Percentiles rank a stretch among this genome's conserved stretches.
These are phyloP conservation scores for Amoeboaphelidium protococcarum DNA, from an alignment of 371 early-diverging fungal genomes.

Conservation along the genomic window DNA sequence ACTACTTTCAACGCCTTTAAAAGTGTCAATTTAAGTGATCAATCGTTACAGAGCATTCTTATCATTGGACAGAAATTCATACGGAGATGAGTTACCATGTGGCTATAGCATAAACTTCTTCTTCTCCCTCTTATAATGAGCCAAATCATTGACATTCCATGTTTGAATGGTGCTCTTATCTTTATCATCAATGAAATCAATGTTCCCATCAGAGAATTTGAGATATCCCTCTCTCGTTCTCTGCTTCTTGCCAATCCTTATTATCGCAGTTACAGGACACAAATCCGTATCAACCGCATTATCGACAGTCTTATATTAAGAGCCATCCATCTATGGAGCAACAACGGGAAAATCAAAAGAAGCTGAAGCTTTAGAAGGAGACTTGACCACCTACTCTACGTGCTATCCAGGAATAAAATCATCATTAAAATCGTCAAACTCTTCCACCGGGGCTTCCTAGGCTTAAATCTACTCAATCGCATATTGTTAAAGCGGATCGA, in stretches of 20 bases:
- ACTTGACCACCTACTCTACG: neutral
- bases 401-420: slow-evolving; percentile 11
- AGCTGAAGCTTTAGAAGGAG: neutral
- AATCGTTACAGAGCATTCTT: neutral
- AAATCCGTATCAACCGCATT: neutral
- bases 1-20: neutral
- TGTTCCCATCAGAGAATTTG: slow-evolving; percentile 30
- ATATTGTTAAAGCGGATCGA: too few relatives aligned
- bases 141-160: slow-evolving; percentile 28
- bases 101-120: slow-evolving; percentile 31
- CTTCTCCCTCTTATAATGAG: slow-evolving; percentile 25
- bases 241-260: slow-evolving; percentile 24
- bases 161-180: slow-evolving; percentile 37
- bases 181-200: slow-evolving; percentile 37
- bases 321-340: neutral
- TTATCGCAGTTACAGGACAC: neutral
- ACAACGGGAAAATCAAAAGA: neutral
- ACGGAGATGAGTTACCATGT: slow-evolving; percentile 18
- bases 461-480: too few relatives aligned
- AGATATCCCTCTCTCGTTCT: slow-evolving; percentile 38
- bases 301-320: neutral
- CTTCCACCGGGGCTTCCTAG: too few relatives aligned
- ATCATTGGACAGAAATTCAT: neutral
- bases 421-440: too few relatives aligned
- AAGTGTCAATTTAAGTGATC: neutral